Base-by-base conservation (phyloP, 352 stramenopile genomes). In the Globisporangium barbulae region DNA sequence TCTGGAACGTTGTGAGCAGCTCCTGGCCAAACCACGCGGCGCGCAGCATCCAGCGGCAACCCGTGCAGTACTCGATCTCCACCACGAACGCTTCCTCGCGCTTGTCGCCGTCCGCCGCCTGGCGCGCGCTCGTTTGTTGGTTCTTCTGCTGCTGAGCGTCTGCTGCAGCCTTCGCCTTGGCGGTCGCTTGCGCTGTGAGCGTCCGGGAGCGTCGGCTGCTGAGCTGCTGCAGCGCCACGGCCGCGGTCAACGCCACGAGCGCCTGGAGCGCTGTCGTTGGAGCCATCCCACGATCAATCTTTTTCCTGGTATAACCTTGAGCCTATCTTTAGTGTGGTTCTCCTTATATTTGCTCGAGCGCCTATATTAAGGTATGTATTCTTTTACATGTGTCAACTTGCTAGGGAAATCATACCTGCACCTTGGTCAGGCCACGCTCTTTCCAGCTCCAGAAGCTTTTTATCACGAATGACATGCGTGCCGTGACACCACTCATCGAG, bases 61-160 rank as follows among this genome's bases (percentile, higher is more conserved):
- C 86, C 15, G 84, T 94, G 68, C 92, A 98, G 74, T 98, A 98
- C 61, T 91, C 79, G 61, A 98, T 98, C 71, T 94, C 83, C n/a
- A 94, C 79, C 19, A 87, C 72, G 54, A 74, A 91, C 9, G 67
- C 65, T 56, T 81, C 66, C 58, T 79, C 66, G 8, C 50, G 58
- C 39, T 65, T 10, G 31, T 67, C 41, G 53, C 4, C 19, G 35
- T 19, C n/a, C 13, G 15, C 39, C 19, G 30, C 5, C 17, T 55
- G 15, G 48, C 15, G 2, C 5, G 48, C 28, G 3, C n/a, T 22
- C 22, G 33, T 25, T 10, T 57, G 59, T 13, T 57, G 59, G 21
- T 37, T 1, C 35, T 30, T 10, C 30, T 63, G 12, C 15, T 64
- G n/a, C 13, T 62, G 42, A 21, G 53, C 28, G 4, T 68, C 53